Percentiles rank a stretch among this genome's conserved stretches.
phyloP scores from a whole-genome alignment of 1,284 basidiomycete species.

The Malassezia japonica region DNA sequence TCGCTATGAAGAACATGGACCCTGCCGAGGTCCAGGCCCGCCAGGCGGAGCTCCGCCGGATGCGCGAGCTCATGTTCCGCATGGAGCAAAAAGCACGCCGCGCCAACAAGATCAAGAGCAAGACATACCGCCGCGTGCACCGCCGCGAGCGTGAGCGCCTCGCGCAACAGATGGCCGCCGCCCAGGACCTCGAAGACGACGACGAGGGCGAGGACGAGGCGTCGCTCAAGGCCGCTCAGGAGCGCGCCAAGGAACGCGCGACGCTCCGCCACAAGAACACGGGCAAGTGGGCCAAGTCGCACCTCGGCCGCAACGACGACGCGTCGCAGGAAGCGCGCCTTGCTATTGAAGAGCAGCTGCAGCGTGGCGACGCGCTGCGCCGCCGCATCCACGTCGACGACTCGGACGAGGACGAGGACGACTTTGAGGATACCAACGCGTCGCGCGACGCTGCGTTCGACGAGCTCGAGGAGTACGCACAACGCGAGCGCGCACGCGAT shows the following conservation, averaged over 20 bases:
- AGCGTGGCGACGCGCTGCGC: conserved; percentile 26
- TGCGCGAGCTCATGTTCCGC: conserved; percentile 87
- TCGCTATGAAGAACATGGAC: conserved; percentile 68
- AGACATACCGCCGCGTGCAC: conserved; percentile 76
- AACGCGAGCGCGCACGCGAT: conserved; percentile 20
- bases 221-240: conserved; percentile 62
- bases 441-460: conserved; percentile 22
- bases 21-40: conserved; percentile 73
- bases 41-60: conserved; percentile 68
- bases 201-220: conserved; percentile 51
- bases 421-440: conserved; percentile 12
- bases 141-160: conserved; percentile 61
- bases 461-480: conserved; percentile 27
- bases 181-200: conserved; percentile 22
- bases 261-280: conserved; percentile 48
- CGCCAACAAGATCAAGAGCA: conserved; percentile 89
- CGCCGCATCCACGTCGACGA: conserved; percentile 29
- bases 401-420: conserved; percentile 17
- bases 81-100: conserved; percentile 84
- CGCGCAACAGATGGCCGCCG: conserved; percentile 52
- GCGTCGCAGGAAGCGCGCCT: conserved; percentile 29
- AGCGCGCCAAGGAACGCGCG: conserved; percentile 48
- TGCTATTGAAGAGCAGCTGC: conserved; percentile 38
- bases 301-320: conserved; percentile 23
- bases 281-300: conserved; percentile 44